Evolutionary conservation across 164 flowering plant genomes (phyloP), one percentile per base, ranked within the genome.

Genomic region (Cinnamomum chago): DNA sequence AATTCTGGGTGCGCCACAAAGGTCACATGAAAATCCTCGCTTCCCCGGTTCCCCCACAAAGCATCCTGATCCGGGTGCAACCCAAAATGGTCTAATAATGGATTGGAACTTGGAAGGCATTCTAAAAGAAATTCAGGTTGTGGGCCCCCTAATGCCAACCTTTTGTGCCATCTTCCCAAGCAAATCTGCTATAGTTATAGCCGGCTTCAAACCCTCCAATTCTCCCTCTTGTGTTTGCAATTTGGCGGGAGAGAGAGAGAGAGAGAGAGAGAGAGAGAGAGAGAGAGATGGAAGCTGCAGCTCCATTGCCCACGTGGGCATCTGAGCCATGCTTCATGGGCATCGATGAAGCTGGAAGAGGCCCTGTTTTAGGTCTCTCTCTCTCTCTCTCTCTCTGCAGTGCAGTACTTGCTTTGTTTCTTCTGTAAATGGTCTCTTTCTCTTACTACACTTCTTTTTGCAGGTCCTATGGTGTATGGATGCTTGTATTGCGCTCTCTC

Each of bases 381-480:
- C 68, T 75, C 60, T 58, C 65, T 27, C 51, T 52, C 71, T 40
- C 27, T 52, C 65, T 40, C 25, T 62, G 18, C 22, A 3, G 33
- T 30, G 17, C 14, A n/a, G 17, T 47, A 62, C 11, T 62, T 70
- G 24, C 50, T 28, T 65, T 12, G 22, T 52, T 50, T 30, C 35
- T 30, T 30, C 35, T 30, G 35, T 30, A 30, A 30, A 70, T 25
- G 24, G 27, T 70, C 60, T 73, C n/a, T 70, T 55, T 73, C n/a
- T 73, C 40, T 2, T 40, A 6, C 10, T 0, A 40, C 47, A 6
- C 10, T n/a, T 70, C 17, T 18, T 20, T 40, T 77, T 76, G 28
- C 81, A 94, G 99, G 97, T 10, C 99, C 99, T 0, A 95, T 93
- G 99, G 98, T 95, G 40, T 93, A 95, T 72, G 99, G 96, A 17